Evolutionary conservation across 2,329 filamentous ascomycete species (phyloP), one percentile per base, ranked within the genome.

Genomic region (Alternaria sp.): DNA sequence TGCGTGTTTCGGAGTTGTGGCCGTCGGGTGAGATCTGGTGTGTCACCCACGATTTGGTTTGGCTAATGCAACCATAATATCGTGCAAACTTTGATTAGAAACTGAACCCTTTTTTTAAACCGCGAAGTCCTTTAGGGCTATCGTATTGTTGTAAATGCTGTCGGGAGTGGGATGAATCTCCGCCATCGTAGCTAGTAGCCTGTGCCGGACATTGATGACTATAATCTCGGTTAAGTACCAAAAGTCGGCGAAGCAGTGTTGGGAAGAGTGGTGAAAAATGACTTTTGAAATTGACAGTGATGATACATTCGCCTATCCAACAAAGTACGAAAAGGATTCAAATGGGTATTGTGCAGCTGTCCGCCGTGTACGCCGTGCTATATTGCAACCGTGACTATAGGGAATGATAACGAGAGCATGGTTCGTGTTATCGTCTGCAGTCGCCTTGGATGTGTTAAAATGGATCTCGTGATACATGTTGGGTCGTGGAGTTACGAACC

Each of bases 271-370:
- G 46, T 59, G 28, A 18, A 46, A 49, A 46, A 64, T 57, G 30
- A 42, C 57, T 51, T 53, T 63, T 59, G 51, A 38, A 60, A 63
- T 63, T 42, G 54, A 57, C 30, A 36, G 56, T 64, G 65, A 64
- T 71, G 63, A 66, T 72, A 73, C 62, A 70, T 72, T 73, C 59
- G 54, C 65, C 64, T 73, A 70, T 56, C 64, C 56, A 60, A 64
- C 59, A 59, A 55, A 42, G 65, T 42, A 56, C 57, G 39, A 54
- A 70, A 67, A 64, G 42, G 38, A 65, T 63, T 66, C 47, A 57
- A 59, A 65, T 66, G 75, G 75, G 75, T 78, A 77, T 77, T 72
- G 58, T 71, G 70, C 68, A 71, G 63, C 61, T 61, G 64, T 65
- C 57, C 57, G 62, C 62, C 61, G 59, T 72, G 57, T 73, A 67